Base-by-base conservation (phyloP, 192 early-diverging fungal genomes). In the Irineochytrium annulatum region DNA sequence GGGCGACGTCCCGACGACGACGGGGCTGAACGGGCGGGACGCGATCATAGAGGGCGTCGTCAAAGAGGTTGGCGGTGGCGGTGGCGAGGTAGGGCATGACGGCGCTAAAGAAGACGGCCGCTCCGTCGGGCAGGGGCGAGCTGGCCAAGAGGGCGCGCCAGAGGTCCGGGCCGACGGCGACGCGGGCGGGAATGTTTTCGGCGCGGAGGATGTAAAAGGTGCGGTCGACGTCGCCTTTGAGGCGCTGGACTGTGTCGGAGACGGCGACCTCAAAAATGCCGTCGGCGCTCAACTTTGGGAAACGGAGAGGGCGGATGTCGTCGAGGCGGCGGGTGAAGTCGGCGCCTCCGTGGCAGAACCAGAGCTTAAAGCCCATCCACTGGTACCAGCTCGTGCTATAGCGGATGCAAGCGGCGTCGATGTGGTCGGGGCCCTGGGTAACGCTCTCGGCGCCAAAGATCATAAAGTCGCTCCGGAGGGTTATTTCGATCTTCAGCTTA, bases 401-500 rank as follows among this genome's bases (percentile, higher is more conserved):
- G 20, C 19, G 26, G 13, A 24, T 22, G 17, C 13, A 22, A 24
- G 41, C 29, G 44, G 33, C 45, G 46, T 51, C 44, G 46, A 26
- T 19, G 46, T 24, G 43, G 26, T 26, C 45, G 26, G 45, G 45
- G 11, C 19, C 46, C 24, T 5, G 6, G 11, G 4, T 8, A 26
- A 53, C 44, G 41, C 14, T 28, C 31, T 60, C 59, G 27, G 53
- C 32, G 33, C 45, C 43, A 53, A 55, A 60, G 35, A 60, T 46
- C 3, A 19, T 3, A 26, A 58, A 58, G 24, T 58, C 57, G 37
- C 45, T 26, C 11, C 57, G 57, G 37, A 58, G 57, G 19, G 59
- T 52, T 8, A 60, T 60, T 52, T 60, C 59, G 59, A 24, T 52
- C 33, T 60, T 60, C 6, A 60, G 45, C 3, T 27, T 11, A 17